Evolutionary conservation across 2,329 filamentous ascomycete species (phyloP).

Genomic region (Pyrenochaeta sp.): DNA sequence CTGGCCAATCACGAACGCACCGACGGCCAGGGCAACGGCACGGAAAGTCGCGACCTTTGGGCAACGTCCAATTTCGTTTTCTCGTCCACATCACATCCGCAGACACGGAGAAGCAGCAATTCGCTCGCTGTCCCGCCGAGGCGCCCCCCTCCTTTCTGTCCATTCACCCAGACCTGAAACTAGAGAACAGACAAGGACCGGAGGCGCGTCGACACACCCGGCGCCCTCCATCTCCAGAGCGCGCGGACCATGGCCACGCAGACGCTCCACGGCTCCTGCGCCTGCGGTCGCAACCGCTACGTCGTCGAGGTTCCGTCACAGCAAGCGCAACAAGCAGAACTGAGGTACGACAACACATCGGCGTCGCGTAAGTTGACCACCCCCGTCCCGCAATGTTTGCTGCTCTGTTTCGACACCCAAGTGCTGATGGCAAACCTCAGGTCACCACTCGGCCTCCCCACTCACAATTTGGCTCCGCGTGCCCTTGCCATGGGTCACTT

Average conservation of each 20-base stretch:
- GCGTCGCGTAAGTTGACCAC: conserved; percentile 71
- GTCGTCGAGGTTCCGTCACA: conserved; percentile 73
- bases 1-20: conserved; percentile 17
- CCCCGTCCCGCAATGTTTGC: too few species aligned
- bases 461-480: conserved; percentile 84
- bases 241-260: conserved; percentile 45
- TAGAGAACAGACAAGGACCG: too few species aligned
- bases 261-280: conserved; percentile 77
- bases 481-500: conserved; percentile 81
- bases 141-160: background rate
- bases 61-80: conserved; percentile 14
- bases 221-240: too few species aligned
- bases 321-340: conserved; percentile 69
- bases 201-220: background rate
- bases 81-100: conserved; percentile 11
- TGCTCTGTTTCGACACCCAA: background rate
- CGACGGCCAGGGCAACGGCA: conserved; percentile 7
- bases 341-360: conserved; percentile 72
- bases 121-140: background rate
- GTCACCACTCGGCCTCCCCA: conserved; percentile 72
- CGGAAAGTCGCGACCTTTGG: conserved; percentile 9
- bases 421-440: conserved; percentile 49
- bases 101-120: conserved; percentile 13
- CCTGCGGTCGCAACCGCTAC: conserved; percentile 87
- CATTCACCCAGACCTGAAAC: too few species aligned